phyloP scores from a whole-genome alignment of 495 filamentous ascomycete species.

The Corynascus novoguineensis region DNA sequence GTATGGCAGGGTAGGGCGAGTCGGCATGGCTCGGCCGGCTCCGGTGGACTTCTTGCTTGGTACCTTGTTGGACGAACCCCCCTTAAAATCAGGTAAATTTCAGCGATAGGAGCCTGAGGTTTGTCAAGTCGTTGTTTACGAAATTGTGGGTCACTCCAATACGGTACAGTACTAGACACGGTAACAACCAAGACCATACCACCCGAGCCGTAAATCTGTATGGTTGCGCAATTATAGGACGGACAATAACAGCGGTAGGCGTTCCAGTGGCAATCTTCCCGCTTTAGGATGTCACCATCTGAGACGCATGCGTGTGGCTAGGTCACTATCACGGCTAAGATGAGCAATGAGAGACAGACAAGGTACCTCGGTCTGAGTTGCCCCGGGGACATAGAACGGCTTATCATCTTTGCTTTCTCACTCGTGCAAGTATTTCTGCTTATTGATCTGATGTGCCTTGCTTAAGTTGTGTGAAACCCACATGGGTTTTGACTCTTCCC shows the following conservation, averaged over 20 bases:
- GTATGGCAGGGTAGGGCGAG: conserved; percentile 8
- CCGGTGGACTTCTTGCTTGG: neutral
- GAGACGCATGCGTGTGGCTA: neutral
- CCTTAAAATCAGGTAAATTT: neutral
- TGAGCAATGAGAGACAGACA: neutral
- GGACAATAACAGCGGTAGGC: neutral
- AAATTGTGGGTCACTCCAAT: too few species aligned
- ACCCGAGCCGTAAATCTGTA: neutral
- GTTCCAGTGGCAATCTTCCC: neutral
- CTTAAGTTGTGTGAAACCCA: conserved; percentile 12
- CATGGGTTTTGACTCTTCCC: neutral
- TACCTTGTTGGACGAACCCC: neutral
- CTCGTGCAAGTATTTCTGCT: too few species aligned
- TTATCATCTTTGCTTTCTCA: neutral
- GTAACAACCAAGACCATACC: neutral
- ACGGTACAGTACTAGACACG: neutral
- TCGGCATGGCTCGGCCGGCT: conserved; percentile 1
- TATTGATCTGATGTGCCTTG: neutral
- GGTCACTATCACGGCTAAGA: conserved; percentile 4
- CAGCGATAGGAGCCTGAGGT: neutral
- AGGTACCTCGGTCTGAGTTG: neutral
- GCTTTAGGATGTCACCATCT: neutral
- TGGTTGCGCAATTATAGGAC: neutral
- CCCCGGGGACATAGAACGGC: neutral
- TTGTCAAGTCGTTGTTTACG: too few species aligned